Conservation (phyloP, 768 basidiomycete species). For the Coprinellus micaceus region DNA sequence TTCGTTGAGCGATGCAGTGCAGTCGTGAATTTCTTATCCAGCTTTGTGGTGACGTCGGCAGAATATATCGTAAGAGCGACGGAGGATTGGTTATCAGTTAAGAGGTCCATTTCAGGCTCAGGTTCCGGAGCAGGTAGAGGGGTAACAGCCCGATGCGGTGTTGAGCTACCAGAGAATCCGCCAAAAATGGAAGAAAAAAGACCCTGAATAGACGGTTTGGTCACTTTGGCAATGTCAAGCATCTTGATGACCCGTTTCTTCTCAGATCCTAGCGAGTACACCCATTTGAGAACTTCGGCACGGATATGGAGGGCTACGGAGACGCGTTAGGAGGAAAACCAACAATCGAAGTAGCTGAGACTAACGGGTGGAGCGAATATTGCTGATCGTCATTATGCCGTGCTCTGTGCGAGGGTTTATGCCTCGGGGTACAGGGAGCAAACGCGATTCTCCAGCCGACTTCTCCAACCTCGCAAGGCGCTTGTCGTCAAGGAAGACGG, state of each 20-base stretch:
- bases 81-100: constrained; percentile 44
- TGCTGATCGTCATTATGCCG: constrained; percentile 65
- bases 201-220: constrained; percentile 30
- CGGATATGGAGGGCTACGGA: constrained; percentile 67
- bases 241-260: constrained; percentile 40
- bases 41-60: constrained; percentile 58
- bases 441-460: constrained; percentile 47
- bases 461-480: constrained; percentile 67
- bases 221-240: constrained; percentile 24
- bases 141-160: constrained; percentile 33
- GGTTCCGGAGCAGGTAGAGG: constrained; percentile 31
- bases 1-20: constrained; percentile 91
- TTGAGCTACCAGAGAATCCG: constrained; percentile 32
- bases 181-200: constrained; percentile 51
- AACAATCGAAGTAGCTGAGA: background rate
- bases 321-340: constrained; percentile 7
- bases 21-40: constrained; percentile 60
- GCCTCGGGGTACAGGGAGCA: constrained; percentile 50
- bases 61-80: constrained; percentile 64
- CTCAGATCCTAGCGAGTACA: constrained; percentile 64
- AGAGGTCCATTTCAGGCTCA: constrained; percentile 32
- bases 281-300: constrained; percentile 77
- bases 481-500: constrained; percentile 79
- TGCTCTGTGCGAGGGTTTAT: constrained; percentile 53
- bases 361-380: constrained; percentile 63